Evolutionary conservation across 108 stramenopile genomes (phyloP).

Genomic region (Pseudonitzschia multiseries): DNA sequence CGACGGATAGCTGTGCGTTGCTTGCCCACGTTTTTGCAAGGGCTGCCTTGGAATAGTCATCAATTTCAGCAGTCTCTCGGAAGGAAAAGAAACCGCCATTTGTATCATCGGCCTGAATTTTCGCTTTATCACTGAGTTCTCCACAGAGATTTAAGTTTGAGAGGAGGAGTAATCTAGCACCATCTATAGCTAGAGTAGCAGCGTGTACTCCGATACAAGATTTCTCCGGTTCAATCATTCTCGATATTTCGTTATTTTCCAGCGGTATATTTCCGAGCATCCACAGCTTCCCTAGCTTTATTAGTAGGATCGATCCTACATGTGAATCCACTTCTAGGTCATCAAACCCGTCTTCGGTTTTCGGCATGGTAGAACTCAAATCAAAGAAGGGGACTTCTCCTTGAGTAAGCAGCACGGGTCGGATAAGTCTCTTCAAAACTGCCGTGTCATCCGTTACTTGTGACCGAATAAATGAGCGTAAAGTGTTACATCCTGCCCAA

Average conservation of each 20-base stretch:
- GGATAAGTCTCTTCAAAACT: constrained; percentile 60
- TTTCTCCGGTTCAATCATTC: constrained; percentile 39
- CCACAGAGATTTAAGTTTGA: constrained; percentile 34
- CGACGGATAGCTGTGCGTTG: constrained; percentile 38
- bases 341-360: not conserved
- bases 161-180: constrained; percentile 45
- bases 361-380: constrained; percentile 19
- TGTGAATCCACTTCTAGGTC: constrained; percentile 25
- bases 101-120: not conserved
- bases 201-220: constrained; percentile 47
- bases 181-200: constrained; percentile 74
- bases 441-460: constrained; percentile 52
- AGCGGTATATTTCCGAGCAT: constrained; percentile 45
- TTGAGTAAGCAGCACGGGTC: constrained; percentile 44
- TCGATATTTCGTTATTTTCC: constrained; percentile 31
- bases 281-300: constrained; percentile 49
- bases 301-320: constrained; percentile 24
- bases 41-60: constrained; percentile 33
- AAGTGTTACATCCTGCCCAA: constrained; percentile 57
- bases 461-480: constrained; percentile 47
- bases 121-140: not conserved
- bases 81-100: constrained; percentile 22
- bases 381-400: constrained; percentile 44
- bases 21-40: constrained; percentile 53
- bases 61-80: constrained; percentile 25